Conservation (phyloP, 306 rosid genomes). For the Lathyrus tuberosus region DNA sequence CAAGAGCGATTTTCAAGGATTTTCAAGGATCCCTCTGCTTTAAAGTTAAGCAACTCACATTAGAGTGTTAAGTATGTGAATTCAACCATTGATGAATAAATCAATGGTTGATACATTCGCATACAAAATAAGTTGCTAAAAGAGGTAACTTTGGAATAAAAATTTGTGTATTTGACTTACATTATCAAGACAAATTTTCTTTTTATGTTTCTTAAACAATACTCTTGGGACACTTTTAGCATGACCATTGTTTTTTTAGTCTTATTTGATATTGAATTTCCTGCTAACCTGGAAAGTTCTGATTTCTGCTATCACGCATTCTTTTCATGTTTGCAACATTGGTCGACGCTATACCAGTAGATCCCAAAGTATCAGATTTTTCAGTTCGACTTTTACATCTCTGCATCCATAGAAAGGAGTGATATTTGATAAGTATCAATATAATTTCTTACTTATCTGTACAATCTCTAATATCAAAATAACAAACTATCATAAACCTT, state of each 20-base stretch:
- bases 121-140: neutral
- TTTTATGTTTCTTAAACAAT: too few species aligned
- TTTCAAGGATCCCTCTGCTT: neutral
- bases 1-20: neutral
- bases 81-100: neutral
- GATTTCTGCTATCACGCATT: constrained; percentile 59
- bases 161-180: too few species aligned
- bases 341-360: constrained; percentile 50
- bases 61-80: neutral
- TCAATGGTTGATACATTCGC: constrained; percentile 2
- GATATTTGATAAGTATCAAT: constrained; percentile 19
- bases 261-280: constrained; percentile 20
- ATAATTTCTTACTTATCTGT: neutral
- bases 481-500: constrained; percentile 66
- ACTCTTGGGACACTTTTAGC: too few species aligned
- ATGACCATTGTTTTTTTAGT: neutral
- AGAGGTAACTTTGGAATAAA: too few species aligned
- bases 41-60: neutral
- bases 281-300: constrained; percentile 74
- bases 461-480: constrained; percentile 1
- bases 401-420: constrained; percentile 56
- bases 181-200: too few species aligned
- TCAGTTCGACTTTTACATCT: constrained; percentile 52
- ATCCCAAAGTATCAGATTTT: constrained; percentile 51
- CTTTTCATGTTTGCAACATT: constrained; percentile 58